Conservation (phyloP, 306 rosid genomes). For the Lathyrus tuberosus region DNA sequence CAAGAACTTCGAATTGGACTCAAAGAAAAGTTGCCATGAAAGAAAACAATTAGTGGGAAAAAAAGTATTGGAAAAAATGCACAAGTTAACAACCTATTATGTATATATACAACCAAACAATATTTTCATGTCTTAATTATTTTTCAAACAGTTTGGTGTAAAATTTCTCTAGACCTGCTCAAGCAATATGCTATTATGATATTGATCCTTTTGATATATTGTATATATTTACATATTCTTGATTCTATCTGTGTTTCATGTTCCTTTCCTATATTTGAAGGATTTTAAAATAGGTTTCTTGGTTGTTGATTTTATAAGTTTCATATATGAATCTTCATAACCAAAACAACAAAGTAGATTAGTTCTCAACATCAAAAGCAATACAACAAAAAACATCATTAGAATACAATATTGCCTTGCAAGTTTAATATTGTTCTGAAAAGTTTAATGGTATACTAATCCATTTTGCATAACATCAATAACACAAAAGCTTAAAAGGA, state of each 20-base stretch:
- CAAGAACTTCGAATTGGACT: background rate
- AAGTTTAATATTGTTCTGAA: too few relatives aligned
- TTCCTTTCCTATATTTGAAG: too few relatives aligned
- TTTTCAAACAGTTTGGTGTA: constrained; percentile 19
- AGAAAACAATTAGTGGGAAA: constrained; percentile 16
- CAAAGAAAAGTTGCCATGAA: constrained; percentile 35
- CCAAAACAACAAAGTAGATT: too few relatives aligned
- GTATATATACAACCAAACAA: background rate
- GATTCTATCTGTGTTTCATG: background rate
- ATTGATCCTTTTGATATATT: background rate
- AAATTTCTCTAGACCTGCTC: constrained; percentile 8
- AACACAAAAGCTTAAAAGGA: too few relatives aligned
- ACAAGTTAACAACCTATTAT: background rate
- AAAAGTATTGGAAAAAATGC: background rate
- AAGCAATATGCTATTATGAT: constrained; percentile 1
- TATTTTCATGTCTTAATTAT: background rate
- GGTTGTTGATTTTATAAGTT: too few relatives aligned
- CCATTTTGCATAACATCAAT: too few relatives aligned
- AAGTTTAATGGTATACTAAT: too few relatives aligned
- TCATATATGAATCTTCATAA: too few relatives aligned
- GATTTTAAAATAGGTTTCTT: too few relatives aligned
- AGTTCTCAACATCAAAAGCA: too few relatives aligned
- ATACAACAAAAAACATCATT: too few relatives aligned
- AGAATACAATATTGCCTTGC: too few relatives aligned
- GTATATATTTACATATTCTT: background rate